A percentile compares a stretch with the other conserved stretches of the same genome.
Evolutionary conservation across 192 early-diverging fungal species (phyloP).

Genomic region (Coemansia erecta): DNA sequence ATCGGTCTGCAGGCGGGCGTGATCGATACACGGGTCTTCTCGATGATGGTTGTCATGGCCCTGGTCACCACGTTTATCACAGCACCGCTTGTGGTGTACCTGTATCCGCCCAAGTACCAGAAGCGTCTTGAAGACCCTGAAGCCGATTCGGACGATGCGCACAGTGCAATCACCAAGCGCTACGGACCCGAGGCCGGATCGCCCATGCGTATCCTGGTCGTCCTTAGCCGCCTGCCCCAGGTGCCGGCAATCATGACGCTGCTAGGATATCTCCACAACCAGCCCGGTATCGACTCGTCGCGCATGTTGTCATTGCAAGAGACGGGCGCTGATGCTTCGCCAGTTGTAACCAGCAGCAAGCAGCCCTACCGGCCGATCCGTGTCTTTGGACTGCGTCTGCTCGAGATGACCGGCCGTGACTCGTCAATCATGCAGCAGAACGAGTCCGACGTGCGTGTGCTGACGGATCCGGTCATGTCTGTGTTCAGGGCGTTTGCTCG

Average conservation of each 20-base stretch:
- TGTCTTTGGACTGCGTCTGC: conserved; percentile 71
- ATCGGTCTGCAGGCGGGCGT: conserved; percentile 84
- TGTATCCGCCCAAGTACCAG: conserved; percentile 76
- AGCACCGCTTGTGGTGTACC: conserved; percentile 65
- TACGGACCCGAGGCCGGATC: conserved; percentile 22
- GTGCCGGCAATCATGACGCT: conserved; percentile 74
- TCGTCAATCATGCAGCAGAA: conserved; percentile 78
- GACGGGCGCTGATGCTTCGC: conserved; percentile 8
- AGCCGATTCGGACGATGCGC: conserved; percentile 8
- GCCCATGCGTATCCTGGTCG: conserved; percentile 56
- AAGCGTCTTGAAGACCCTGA: conserved; percentile 32
- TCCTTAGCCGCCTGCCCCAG: conserved; percentile 60
- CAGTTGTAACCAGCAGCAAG: conserved; percentile 14
- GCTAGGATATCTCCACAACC: conserved; percentile 56
- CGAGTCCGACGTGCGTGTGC: conserved; percentile 61
- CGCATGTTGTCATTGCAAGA: conserved; percentile 12
- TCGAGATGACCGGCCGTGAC: conserved; percentile 75
- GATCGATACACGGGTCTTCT: conserved; percentile 68
- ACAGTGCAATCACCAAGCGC: conserved; percentile 20
- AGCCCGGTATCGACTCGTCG: conserved; percentile 22
- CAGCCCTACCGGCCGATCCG: conserved; percentile 24
- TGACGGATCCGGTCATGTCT: conserved; percentile 72
- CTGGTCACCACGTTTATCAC: conserved; percentile 88
- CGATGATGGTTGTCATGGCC: conserved; percentile 79
- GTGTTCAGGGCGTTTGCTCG: conserved; percentile 81